phyloP scores from a whole-genome alignment of 208 protist species.

The Angomonas ambiguus region DNA sequence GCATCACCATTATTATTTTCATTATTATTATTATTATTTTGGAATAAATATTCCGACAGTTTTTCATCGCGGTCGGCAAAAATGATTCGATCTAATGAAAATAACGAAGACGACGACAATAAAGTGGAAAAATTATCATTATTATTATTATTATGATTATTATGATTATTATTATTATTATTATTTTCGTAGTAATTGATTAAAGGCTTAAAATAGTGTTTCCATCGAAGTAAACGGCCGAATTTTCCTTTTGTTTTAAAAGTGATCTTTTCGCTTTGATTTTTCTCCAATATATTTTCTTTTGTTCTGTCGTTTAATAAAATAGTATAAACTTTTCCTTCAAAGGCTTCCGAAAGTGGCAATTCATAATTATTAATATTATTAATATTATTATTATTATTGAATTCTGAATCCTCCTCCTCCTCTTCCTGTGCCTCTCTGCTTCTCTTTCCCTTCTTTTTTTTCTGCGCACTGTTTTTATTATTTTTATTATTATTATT shows the following conservation, averaged over 20 bases:
- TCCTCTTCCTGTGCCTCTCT: no score
- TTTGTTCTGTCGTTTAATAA: background rate
- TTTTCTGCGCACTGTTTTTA: no score
- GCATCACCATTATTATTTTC: constrained; percentile 3
- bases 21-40: constrained; percentile 5
- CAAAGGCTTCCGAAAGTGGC: no score
- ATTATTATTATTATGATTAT: constrained; percentile 22
- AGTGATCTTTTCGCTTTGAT: background rate
- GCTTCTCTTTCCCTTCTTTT: no score
- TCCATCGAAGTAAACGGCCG: background rate
- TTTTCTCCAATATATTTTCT: background rate
- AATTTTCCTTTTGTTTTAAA: constrained; percentile 7
- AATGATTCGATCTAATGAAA: constrained; percentile 25
- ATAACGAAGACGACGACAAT: constrained; percentile 25
- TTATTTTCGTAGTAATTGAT: constrained; percentile 1
- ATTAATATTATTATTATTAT: constrained; percentile 1
- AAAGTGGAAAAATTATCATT: constrained; percentile 14
- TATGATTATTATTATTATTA: constrained; percentile 7
- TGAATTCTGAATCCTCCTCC: no score
- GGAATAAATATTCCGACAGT: background rate
- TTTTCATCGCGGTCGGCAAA: background rate
- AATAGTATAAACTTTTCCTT: background rate
- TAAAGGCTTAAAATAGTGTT: constrained; percentile 1
- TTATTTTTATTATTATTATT: no score
- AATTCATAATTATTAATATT: constrained; percentile 1